These are phyloP conservation scores for Staphylotrichum longicolle DNA, from an alignment of 495 filamentous ascomycete species.

Conservation along the genomic window DNA sequence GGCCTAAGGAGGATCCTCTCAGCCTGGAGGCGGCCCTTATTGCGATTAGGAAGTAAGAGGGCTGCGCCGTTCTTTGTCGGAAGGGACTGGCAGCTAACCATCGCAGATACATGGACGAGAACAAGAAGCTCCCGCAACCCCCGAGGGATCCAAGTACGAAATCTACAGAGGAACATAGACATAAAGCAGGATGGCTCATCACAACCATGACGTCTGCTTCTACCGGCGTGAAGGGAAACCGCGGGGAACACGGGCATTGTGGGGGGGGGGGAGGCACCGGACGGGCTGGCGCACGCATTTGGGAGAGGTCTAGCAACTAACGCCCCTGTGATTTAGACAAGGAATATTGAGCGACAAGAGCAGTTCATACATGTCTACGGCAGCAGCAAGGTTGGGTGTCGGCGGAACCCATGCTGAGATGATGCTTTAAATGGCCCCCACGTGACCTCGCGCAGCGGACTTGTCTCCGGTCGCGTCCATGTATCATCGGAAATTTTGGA, in stretches of 20 bases:
- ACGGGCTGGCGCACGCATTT: too few relatives aligned
- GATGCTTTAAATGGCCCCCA: slow-evolving; percentile 6
- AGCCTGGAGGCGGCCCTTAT: slow-evolving; percentile 56
- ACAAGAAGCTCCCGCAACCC: slow-evolving; percentile 96
- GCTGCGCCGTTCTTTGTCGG: not conserved
- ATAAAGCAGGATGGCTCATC: not conserved
- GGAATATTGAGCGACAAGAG: too few relatives aligned
- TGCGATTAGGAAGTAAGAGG: slow-evolving; percentile 32
- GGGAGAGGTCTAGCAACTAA: too few relatives aligned
- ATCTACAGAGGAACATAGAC: slow-evolving; percentile 29
- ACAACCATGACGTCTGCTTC: not conserved
- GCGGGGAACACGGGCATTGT: too few relatives aligned
- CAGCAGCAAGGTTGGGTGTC: too few relatives aligned
- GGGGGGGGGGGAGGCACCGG: too few relatives aligned
- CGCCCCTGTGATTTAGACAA: too few relatives aligned
- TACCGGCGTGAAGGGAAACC: not conserved
- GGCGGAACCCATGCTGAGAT: too few relatives aligned
- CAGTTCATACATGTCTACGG: too few relatives aligned
- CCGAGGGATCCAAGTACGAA: slow-evolving; percentile 76
- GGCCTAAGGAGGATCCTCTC: slow-evolving; percentile 39
- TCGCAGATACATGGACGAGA: slow-evolving; percentile 86
- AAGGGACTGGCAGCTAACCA: slow-evolving; percentile 23
- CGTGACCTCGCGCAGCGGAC: slow-evolving; percentile 26
- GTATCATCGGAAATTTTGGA: slow-evolving; percentile 8
- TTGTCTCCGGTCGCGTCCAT: not conserved